Evolutionary conservation across 164 flowering plant species (phyloP).

Genomic region (Macadamia tetraphylla): DNA sequence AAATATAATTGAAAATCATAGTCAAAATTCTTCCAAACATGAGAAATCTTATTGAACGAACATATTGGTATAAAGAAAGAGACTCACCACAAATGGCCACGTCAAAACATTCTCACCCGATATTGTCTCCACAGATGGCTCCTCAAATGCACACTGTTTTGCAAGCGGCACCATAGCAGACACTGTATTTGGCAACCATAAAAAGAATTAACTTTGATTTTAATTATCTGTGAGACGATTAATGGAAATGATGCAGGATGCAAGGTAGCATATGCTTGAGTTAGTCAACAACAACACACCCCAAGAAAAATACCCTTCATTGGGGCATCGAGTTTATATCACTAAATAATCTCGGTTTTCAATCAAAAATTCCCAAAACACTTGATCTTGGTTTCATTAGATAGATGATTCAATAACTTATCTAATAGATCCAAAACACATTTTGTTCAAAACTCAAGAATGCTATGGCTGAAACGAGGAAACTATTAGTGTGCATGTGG

Average conservation of each 20-base stretch:
- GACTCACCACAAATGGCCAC: constrained; percentile 95
- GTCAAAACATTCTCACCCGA: constrained; percentile 88
- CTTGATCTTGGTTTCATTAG: no score
- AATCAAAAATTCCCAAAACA: no score
- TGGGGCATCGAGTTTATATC: no score
- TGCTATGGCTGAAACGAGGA: no score
- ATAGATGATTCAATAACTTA: no score
- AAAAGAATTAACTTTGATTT: neutral
- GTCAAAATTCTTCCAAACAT: neutral
- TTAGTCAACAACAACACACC: neutral
- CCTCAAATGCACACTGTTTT: constrained; percentile 99
- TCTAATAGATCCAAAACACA: no score
- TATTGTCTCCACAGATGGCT: constrained; percentile 90
- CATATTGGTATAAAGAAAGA: neutral
- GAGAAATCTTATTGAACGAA: neutral
- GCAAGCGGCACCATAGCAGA: constrained; percentile 95
- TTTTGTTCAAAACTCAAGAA: no score
- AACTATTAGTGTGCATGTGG: no score
- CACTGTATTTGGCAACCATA: constrained; percentile 48
- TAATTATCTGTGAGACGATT: neutral
- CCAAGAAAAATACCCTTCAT: neutral
- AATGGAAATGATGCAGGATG: neutral
- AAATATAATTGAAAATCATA: neutral
- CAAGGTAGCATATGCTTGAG: no score
- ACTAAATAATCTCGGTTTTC: no score